Base-by-base conservation (phyloP, 2,329 filamentous ascomycete species). In the Ilyonectria mors-panacis region DNA sequence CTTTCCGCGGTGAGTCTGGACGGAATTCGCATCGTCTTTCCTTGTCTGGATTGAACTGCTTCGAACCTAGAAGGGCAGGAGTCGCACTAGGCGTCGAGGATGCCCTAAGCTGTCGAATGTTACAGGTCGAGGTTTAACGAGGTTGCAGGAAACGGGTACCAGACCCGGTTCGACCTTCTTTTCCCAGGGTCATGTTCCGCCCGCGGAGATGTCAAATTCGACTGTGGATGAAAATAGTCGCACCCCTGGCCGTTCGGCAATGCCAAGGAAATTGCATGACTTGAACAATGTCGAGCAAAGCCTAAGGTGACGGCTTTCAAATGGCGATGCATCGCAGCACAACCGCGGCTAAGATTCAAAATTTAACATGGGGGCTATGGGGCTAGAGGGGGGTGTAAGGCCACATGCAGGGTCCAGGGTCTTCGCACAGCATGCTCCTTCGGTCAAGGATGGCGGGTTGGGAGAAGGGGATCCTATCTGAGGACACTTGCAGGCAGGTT, bases 381-480 rank as follows among this genome's bases (percentile, higher is more conserved):
- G 45, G 61, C 42, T 57, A 42, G 17, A 28, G 21, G 28, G 39
- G 23, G 33, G 19, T n/a, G 51, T 23, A 19, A n/a, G 51, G 35
- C 55, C 21, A 21, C 23, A 45, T 53, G 50, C 56, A 60, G 54
- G 56, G 62, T 39, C 48, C 53, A 56, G 55, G 55, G 47, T 17
- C 21, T 63, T 66, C 71, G 69, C 71, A 69, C 21, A 65, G 67
- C 67, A 64, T 72, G 58, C 70, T 70, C 37, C 54, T 69, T 69
- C 64, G 23, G 70, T 72, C 61, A 59, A 59, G 35, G 33, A 45
- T 39, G 56, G 30, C 30, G 17, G 47, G 15, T 28, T 17, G 10
- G 19, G 26, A 45, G 23, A 44, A 47, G 30, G 30, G 47, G 21
- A 23, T n/a, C 19, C 57, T 51, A 51, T 45, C 39, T 48, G 28